These are phyloP conservation scores for Paragyromitra xinjiangensis DNA, from an alignment of 495 filamentous ascomycete genomes.

Conservation along the genomic window DNA sequence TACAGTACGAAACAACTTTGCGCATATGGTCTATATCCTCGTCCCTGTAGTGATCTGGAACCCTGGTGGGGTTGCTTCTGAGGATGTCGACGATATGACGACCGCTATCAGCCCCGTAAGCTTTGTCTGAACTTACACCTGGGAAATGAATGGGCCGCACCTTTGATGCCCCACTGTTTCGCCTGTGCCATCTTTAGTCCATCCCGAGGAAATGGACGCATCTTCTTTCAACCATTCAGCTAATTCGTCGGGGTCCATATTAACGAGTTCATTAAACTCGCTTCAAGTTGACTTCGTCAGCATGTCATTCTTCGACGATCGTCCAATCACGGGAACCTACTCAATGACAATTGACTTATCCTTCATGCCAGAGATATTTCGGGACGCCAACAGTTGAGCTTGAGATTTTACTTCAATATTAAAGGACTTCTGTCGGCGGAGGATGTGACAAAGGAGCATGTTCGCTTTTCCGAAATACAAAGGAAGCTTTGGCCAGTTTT, in stretches of 20 bases:
- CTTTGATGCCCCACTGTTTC: conserved; percentile 74
- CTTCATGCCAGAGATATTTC: conserved; percentile 19
- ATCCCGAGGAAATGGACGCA: conserved; percentile 67
- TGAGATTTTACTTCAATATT: conserved; percentile 3
- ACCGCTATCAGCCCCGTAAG: conserved; percentile 30
- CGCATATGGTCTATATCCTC: conserved; percentile 72
- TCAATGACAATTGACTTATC: conserved; percentile 30
- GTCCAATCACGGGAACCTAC: conserved; percentile 5
- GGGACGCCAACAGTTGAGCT: neutral
- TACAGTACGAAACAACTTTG: conserved; percentile 68
- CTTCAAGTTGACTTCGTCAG: conserved; percentile 57
- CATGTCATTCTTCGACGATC: neutral
- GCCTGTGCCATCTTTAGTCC: conserved; percentile 66
- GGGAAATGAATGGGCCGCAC: conserved; percentile 54
- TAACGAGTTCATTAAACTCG: conserved; percentile 74
- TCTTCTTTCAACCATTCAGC: conserved; percentile 69
- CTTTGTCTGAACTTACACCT: conserved; percentile 1
- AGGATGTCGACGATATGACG: conserved; percentile 69
- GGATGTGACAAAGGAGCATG: neutral
- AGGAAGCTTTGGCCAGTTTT: conserved; percentile 20
- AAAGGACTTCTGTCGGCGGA: neutral
- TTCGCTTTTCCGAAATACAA: conserved; percentile 6
- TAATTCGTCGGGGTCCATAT: conserved; percentile 71
- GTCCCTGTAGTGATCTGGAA: conserved; percentile 65
- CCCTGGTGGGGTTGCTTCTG: conserved; percentile 67